Conservation (phyloP, 805 yeast species). For the Starmerella asiatica region DNA sequence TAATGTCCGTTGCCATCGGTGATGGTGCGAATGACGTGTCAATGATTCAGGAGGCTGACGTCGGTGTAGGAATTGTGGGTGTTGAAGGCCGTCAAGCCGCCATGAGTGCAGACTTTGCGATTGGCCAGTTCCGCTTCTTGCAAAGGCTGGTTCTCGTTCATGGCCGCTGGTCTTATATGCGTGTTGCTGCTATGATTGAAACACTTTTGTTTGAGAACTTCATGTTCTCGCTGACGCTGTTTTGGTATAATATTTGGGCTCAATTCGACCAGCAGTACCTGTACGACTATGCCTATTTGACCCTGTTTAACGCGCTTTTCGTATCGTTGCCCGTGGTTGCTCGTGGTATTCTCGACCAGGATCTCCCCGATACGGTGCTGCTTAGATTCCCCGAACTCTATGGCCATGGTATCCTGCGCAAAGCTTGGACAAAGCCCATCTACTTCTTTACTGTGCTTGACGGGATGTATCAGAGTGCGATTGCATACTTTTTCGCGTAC, state of each 20-base stretch:
- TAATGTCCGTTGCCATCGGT: slow-evolving; percentile 72
- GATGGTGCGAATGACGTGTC: slow-evolving; percentile 85
- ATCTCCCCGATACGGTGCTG: slow-evolving; percentile 53
- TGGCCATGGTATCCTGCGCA: slow-evolving; percentile 50
- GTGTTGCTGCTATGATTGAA: slow-evolving; percentile 69
- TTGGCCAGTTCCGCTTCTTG: slow-evolving; percentile 64
- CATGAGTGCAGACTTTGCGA: slow-evolving; percentile 73
- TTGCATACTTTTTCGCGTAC: slow-evolving; percentile 58
- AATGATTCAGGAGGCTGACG: slow-evolving; percentile 76
- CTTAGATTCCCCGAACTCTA: slow-evolving; percentile 60
- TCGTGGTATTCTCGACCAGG: slow-evolving; percentile 65
- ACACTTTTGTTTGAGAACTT: slow-evolving; percentile 70
- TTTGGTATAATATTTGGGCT: slow-evolving; percentile 64
- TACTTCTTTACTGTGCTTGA: slow-evolving; percentile 53
- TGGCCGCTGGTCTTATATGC: slow-evolving; percentile 69
- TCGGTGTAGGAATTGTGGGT: slow-evolving; percentile 79
- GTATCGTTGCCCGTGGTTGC: slow-evolving; percentile 70
- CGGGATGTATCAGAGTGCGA: slow-evolving; percentile 57
- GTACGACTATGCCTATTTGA: slow-evolving; percentile 64
- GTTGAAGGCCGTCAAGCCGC: slow-evolving; percentile 82
- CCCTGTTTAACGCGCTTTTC: slow-evolving; percentile 70
- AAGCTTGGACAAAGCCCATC: slow-evolving; percentile 49
- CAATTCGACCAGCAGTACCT: slow-evolving; percentile 65
- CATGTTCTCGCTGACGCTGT: slow-evolving; percentile 57
- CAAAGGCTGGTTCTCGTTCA: slow-evolving; percentile 57